Evolutionary conservation across 139 green algal genomes (phyloP).

Genomic region (Closterium sp.): DNA sequence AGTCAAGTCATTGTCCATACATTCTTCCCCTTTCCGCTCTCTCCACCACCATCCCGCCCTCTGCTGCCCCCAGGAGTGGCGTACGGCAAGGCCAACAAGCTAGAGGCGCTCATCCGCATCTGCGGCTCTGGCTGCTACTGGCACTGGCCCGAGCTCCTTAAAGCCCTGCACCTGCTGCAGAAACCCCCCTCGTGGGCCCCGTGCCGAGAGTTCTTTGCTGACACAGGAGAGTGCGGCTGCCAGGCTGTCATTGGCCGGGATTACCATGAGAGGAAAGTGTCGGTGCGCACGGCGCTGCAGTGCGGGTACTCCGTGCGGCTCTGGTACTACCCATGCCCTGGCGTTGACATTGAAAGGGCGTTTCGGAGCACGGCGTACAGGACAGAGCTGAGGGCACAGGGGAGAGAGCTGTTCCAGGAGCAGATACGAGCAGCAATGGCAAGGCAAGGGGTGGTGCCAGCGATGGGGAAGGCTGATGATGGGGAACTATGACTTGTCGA

Average conservation of each 20-base stretch:
- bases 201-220: not conserved
- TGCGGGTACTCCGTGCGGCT: slow-evolving; percentile 17
- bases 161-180: not conserved
- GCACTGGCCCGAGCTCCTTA: not conserved
- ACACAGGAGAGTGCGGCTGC: slow-evolving; percentile 13
- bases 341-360: not conserved
- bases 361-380: not conserved
- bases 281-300: not conserved
- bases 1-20: not conserved
- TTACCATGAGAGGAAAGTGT: not conserved
- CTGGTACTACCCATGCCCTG: slow-evolving; percentile 14
- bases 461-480: not conserved
- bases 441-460: not conserved
- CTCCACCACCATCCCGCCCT: not conserved
- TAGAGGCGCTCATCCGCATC: slow-evolving; percentile 1
- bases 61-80: not conserved
- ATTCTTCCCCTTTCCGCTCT: not conserved
- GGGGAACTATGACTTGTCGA: not conserved
- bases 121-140: slow-evolving; percentile 1
- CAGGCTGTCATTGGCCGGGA: not conserved
- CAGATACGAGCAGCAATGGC: not conserved
- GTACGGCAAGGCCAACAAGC: slow-evolving; percentile 16
- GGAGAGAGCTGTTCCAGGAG: not conserved
- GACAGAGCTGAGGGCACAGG: not conserved
- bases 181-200: not conserved